A percentile compares a stretch with the other conserved stretches of the same genome.
Conservation (phyloP, 371 early-diverging fungal species). For the Saksenaea oblongispora region DNA sequence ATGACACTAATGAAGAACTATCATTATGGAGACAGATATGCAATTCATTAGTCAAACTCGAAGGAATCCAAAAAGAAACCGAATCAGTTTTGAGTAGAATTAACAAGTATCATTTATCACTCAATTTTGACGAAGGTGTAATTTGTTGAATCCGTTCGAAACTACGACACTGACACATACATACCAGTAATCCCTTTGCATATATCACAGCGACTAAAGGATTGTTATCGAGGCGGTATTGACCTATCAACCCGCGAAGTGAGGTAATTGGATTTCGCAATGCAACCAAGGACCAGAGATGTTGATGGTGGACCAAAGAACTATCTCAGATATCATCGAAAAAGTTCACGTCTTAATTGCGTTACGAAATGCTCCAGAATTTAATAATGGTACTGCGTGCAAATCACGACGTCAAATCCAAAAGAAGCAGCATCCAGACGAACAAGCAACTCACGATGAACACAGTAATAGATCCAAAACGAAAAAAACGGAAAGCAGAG, state of each 20-base stretch:
- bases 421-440: background rate
- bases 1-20: slow-evolving; percentile 56
- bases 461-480: slow-evolving; percentile 50
- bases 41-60: slow-evolving; percentile 48
- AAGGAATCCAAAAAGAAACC: slow-evolving; percentile 48
- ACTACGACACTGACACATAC: slow-evolving; percentile 16
- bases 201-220: slow-evolving; percentile 29
- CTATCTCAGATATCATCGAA: slow-evolving; percentile 57
- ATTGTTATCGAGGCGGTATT: slow-evolving; percentile 42
- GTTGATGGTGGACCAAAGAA: slow-evolving; percentile 25
- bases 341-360: slow-evolving; percentile 56
- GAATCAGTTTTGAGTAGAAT: slow-evolving; percentile 39
- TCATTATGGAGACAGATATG: slow-evolving; percentile 65
- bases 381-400: slow-evolving; percentile 28
- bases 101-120: slow-evolving; percentile 39
- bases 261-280: slow-evolving; percentile 25
- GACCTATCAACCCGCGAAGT: slow-evolving; percentile 39
- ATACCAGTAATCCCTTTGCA: slow-evolving; percentile 31
- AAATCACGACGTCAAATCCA: slow-evolving; percentile 4
- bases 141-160: slow-evolving; percentile 2
- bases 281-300: background rate
- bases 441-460: slow-evolving; percentile 1
- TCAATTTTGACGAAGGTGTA: slow-evolving; percentile 49
- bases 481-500: slow-evolving; percentile 71
- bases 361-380: slow-evolving; percentile 55